These are phyloP conservation scores for Salix viminalis DNA, from an alignment of 345 rosid species.

Conservation along the genomic window DNA sequence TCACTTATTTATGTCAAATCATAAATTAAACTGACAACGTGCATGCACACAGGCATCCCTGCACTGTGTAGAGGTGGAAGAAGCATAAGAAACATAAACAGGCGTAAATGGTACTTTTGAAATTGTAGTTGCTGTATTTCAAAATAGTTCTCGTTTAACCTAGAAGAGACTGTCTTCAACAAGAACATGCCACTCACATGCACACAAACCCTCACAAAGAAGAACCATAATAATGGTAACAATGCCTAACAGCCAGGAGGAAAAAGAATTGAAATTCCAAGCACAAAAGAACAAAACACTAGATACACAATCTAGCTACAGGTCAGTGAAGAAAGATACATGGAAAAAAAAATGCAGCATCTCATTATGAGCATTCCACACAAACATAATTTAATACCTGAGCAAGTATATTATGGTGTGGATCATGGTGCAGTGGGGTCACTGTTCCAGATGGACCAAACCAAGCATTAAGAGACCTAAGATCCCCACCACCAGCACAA, in stretches of 20 bases:
- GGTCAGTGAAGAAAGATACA: neutral
- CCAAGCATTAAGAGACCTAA: constrained; percentile 89
- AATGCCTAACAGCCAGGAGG: neutral
- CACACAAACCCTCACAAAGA: neutral
- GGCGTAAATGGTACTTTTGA: too few species aligned
- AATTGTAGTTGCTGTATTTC: neutral
- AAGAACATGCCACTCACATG: neutral
- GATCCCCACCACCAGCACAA: constrained; percentile 89
- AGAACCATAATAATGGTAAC: neutral
- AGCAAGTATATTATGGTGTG: constrained; percentile 92
- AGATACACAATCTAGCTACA: neutral
- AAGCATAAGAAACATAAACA: neutral
- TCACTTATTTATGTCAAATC: neutral
- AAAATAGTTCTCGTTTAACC: neutral
- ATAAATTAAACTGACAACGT: neutral
- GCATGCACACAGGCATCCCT: too few species aligned
- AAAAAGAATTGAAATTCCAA: neutral
- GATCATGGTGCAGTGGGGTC: constrained; percentile 97
- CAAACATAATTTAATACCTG: constrained; percentile 47
- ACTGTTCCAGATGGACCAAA: constrained; percentile 95
- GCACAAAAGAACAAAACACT: neutral
- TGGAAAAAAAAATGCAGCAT: neutral
- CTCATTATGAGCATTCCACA: neutral
- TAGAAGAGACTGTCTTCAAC: neutral
- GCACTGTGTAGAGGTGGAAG: too few species aligned